phyloP scores from a whole-genome alignment of 1,139 yeast genomes.

The Pichia sp. region DNA sequence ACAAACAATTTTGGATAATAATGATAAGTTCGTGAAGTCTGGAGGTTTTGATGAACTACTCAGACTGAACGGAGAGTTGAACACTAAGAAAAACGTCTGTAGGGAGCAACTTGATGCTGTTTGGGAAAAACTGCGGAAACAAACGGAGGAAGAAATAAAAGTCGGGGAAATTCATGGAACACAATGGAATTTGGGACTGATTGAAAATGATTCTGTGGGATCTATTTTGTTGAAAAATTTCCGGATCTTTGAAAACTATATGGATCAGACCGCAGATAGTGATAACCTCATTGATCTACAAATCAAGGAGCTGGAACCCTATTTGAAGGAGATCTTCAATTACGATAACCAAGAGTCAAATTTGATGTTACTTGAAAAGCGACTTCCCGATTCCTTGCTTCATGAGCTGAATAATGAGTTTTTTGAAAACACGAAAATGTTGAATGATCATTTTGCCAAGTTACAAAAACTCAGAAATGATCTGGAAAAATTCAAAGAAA shows the following conservation, averaged over 20 bases:
- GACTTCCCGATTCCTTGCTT: constrained; percentile 39
- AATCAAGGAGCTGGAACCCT: constrained; percentile 35
- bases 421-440: constrained; percentile 15
- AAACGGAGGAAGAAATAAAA: constrained; percentile 42
- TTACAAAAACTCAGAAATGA: constrained; percentile 26
- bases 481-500: background rate
- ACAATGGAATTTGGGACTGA: constrained; percentile 40
- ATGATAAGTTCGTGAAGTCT: constrained; percentile 41
- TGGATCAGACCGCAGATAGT: constrained; percentile 53
- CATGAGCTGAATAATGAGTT: constrained; percentile 35
- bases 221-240: constrained; percentile 32
- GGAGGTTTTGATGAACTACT: constrained; percentile 44
- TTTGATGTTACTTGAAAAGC: constrained; percentile 28
- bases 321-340: constrained; percentile 31
- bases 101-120: constrained; percentile 26
- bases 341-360: constrained; percentile 18
- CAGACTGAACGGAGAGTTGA: constrained; percentile 39
- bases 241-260: constrained; percentile 38
- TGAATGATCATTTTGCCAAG: constrained; percentile 37
- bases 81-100: constrained; percentile 23
- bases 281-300: constrained; percentile 44
- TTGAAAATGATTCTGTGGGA: constrained; percentile 29
- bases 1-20: constrained; percentile 43
- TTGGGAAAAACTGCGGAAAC: constrained; percentile 33
- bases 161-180: constrained; percentile 40